phyloP scores from a whole-genome alignment of 805 yeast species.

The Kluyveromyces aestuarii region DNA sequence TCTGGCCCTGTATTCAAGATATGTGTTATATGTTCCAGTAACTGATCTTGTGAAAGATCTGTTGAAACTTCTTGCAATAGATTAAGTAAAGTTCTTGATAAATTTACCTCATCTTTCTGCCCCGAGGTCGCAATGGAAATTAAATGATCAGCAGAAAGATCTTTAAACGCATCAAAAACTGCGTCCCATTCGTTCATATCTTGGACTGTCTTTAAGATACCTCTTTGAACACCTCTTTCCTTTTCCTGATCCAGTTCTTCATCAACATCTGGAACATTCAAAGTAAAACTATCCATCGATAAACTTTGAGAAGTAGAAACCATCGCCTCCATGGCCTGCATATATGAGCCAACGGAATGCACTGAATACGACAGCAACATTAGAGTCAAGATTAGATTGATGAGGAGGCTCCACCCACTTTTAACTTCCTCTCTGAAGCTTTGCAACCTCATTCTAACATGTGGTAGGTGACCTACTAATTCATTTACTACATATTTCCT shows the following conservation, averaged over 20 bases:
- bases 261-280: slow-evolving; percentile 31
- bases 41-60: slow-evolving; percentile 29
- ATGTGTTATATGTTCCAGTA: slow-evolving; percentile 22
- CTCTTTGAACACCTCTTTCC: slow-evolving; percentile 22
- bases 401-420: not conserved
- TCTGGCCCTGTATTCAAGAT: slow-evolving; percentile 15
- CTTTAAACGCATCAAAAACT: slow-evolving; percentile 27
- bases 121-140: not conserved
- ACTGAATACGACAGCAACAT: slow-evolving; percentile 47
- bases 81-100: slow-evolving; percentile 7
- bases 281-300: slow-evolving; percentile 8
- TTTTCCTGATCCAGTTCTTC: slow-evolving; percentile 20
- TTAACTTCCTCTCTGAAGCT: too few relatives aligned
- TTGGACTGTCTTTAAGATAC: slow-evolving; percentile 27
- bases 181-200: slow-evolving; percentile 33
- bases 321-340: slow-evolving; percentile 73
- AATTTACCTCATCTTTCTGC: too few relatives aligned
- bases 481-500: not conserved
- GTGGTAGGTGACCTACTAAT: too few relatives aligned
- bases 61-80: slow-evolving; percentile 10
- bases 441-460: too few relatives aligned
- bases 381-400: not conserved
- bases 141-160: slow-evolving; percentile 21
- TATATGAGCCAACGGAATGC: slow-evolving; percentile 61
- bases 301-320: slow-evolving; percentile 37